Conservation (phyloP, 495 filamentous ascomycete species). For the Penicillium cinerascens region DNA sequence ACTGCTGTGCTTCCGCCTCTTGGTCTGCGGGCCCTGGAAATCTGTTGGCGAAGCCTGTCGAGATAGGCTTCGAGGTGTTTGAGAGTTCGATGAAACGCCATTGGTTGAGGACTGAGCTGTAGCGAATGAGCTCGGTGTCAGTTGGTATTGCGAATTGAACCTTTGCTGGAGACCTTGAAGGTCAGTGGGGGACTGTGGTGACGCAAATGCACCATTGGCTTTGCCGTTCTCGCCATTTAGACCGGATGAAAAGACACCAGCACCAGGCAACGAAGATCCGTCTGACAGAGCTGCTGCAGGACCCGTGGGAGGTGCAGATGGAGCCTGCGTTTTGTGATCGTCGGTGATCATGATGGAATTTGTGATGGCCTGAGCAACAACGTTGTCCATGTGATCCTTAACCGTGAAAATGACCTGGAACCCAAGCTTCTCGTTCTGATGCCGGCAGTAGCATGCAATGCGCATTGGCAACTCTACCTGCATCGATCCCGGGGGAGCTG, state of each 20-base stretch:
- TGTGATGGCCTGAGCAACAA: conserved; percentile 82
- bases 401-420: conserved; percentile 94
- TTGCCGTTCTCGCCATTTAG: conserved; percentile 30
- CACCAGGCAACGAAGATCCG: conserved; percentile 42
- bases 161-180: conserved; percentile 51
- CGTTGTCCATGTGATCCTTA: conserved; percentile 68
- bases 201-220: conserved; percentile 17
- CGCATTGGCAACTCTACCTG: conserved; percentile 85
- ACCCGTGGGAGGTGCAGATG: conserved; percentile 35
- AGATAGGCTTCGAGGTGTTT: conserved; percentile 63
- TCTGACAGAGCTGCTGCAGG: conserved; percentile 40
- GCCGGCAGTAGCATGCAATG: conserved; percentile 95
- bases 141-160: conserved; percentile 44
- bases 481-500: conserved; percentile 57
- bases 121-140: conserved; percentile 35
- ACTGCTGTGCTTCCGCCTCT: conserved; percentile 72
- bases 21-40: conserved; percentile 56
- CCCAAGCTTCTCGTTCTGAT: conserved; percentile 86
- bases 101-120: conserved; percentile 32
- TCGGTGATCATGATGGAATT: conserved; percentile 92
- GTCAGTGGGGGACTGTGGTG: conserved; percentile 47
- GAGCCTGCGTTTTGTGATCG: conserved; percentile 83
- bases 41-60: conserved; percentile 67
- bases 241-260: conserved; percentile 43
- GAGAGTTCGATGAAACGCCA: conserved; percentile 42